Conservation (phyloP, 768 basidiomycete species). For the Rhodocollybia butyracea region DNA sequence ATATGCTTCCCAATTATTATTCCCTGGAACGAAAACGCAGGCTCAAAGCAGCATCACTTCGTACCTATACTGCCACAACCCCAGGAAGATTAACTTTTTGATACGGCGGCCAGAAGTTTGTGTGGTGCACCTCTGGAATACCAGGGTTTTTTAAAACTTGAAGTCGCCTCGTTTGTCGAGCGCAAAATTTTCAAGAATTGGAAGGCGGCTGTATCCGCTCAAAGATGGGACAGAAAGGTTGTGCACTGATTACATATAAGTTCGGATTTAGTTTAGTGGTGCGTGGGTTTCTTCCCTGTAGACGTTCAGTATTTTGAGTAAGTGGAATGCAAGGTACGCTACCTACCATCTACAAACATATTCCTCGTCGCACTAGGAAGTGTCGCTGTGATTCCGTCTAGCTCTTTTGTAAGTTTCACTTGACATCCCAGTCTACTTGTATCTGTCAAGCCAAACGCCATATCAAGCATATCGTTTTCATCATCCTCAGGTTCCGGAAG, state of each 20-base stretch:
- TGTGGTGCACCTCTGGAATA: too few relatives aligned
- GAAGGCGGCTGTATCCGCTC: not conserved
- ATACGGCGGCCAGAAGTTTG: too few relatives aligned
- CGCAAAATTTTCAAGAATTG: not conserved
- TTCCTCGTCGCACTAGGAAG: constrained; percentile 92
- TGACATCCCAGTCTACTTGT: constrained; percentile 84
- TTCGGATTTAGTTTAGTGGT: constrained; percentile 5
- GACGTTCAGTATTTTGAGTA: not conserved
- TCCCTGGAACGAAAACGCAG: too few relatives aligned
- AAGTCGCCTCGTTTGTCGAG: too few relatives aligned
- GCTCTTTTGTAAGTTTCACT: constrained; percentile 69
- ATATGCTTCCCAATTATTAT: too few relatives aligned
- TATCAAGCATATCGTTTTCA: constrained; percentile 98
- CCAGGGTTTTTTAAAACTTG: too few relatives aligned
- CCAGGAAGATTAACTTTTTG: too few relatives aligned
- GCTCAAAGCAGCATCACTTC: too few relatives aligned
- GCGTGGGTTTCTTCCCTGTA: constrained; percentile 48
- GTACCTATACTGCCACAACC: too few relatives aligned
- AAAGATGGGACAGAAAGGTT: too few relatives aligned
- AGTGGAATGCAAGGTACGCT: not conserved
- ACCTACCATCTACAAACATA: constrained; percentile 93
- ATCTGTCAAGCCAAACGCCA: constrained; percentile 95
- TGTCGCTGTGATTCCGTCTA: constrained; percentile 83
- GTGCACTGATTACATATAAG: too few relatives aligned
- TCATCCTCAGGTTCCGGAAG: constrained; percentile 95